Evolutionary conservation across 768 basidiomycete genomes (phyloP), one percentile per base, ranked within the genome.

Genomic region (Russula foetens): DNA sequence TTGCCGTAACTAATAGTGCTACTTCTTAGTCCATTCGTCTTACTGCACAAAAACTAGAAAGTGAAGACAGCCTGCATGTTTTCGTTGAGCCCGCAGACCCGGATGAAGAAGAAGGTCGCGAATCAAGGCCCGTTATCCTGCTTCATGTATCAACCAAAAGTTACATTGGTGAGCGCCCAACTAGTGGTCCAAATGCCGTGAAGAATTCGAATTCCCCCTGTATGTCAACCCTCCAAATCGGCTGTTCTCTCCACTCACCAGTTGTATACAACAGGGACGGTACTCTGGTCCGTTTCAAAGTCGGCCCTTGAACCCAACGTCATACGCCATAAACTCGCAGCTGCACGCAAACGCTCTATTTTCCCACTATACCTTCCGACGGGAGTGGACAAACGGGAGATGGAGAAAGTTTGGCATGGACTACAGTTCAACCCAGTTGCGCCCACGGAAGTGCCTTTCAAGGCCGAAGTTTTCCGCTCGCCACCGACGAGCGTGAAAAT

Each of bases 21-120:
- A 11, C 39, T 19, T 45, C 29, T 51, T 31, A 85, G 84, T 81
- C 82, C 48, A 75, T 90, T 33, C 74, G 72, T 65, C 81, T 80
- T 63, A 82, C 80, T 0, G 84, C 85, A 66, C 85, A 89, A 67
- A 85, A 86, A 7, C 68, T 69, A 50, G 75, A 79, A 33, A 64
- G 66, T 1, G 67, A 70, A 1, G 67, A 73, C 19, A 71, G 75
- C 21, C 71, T 92, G 69, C 78, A 81, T 19, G 76, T 88, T 3
- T 92, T 82, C 77, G 80, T 91, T 12, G 80, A 88, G 69, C 89
- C 86, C 19, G 71, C 70, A 2, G 75, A 79, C 17, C 81, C 78
- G 78, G 68, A 72, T 0, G 71, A 75, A 55, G 75, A 72, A 8
- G 64, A 68, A 14, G 66, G 68, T 41, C 35, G 35, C 9, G 6